Evolutionary conservation across 2,329 filamentous ascomycete genomes (phyloP).

Genomic region (Phialemonium atrogriseum): DNA sequence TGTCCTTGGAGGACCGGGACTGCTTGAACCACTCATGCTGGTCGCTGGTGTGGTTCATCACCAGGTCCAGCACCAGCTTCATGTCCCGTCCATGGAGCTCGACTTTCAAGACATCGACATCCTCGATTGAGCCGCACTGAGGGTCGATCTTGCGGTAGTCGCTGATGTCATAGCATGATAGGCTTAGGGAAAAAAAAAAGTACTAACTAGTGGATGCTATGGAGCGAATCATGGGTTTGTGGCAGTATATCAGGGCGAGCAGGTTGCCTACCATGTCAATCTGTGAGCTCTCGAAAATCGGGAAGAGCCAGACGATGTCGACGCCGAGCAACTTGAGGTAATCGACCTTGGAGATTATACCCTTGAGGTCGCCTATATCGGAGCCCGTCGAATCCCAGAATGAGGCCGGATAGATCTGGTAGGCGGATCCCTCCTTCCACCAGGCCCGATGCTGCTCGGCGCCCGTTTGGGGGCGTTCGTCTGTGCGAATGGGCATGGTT

Average conservation of each 20-base stretch:
- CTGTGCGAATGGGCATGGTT: too few relatives aligned
- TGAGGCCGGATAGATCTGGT: constrained; percentile 49
- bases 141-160: constrained; percentile 60
- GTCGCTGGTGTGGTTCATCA: constrained; percentile 61
- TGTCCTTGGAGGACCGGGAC: constrained; percentile 43
- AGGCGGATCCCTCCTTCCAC: constrained; percentile 48
- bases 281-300: too few relatives aligned
- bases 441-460: too few relatives aligned
- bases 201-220: too few relatives aligned
- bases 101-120: constrained; percentile 56
- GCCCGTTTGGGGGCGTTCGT: too few relatives aligned
- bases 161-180: constrained; percentile 63
- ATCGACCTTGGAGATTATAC: constrained; percentile 44
- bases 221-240: too few relatives aligned
- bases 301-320: constrained; percentile 39
- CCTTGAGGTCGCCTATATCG: constrained; percentile 43
- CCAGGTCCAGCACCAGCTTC: constrained; percentile 64
- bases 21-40: constrained; percentile 52
- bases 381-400: constrained; percentile 48
- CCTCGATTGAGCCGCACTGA: constrained; percentile 57
- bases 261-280: too few relatives aligned
- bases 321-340: constrained; percentile 42
- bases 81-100: constrained; percentile 54
- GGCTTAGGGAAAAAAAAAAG: too few relatives aligned
- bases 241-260: too few relatives aligned